Conservation (phyloP, 202 grass and related monocot species). For the Setaria italica region DNA sequence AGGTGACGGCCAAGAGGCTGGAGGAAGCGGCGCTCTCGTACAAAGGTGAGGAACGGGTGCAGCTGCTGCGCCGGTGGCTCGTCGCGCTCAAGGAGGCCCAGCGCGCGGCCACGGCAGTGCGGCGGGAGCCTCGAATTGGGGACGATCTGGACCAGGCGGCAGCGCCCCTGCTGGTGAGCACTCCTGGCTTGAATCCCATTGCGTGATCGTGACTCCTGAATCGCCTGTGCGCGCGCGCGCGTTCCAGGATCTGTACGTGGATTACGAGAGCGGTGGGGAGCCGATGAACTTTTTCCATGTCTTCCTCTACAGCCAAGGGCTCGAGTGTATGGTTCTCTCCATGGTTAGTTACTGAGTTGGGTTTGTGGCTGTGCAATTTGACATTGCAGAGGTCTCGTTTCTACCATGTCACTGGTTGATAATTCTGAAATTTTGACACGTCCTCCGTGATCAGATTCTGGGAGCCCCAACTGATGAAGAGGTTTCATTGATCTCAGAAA, state of each 20-base stretch:
- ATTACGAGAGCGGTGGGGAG: slow-evolving; percentile 68
- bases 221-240: slow-evolving; percentile 3
- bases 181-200: not conserved
- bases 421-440: slow-evolving; percentile 27
- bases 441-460: slow-evolving; percentile 71
- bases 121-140: slow-evolving; percentile 17
- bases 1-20: slow-evolving; percentile 75
- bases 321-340: slow-evolving; percentile 80
- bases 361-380: not conserved
- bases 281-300: slow-evolving; percentile 85
- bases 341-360: slow-evolving; percentile 58
- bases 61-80: slow-evolving; percentile 81
- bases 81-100: slow-evolving; percentile 71
- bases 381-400: not conserved
- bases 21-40: slow-evolving; percentile 79
- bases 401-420: slow-evolving; percentile 21
- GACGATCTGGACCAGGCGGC: slow-evolving; percentile 29
- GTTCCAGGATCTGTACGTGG: slow-evolving; percentile 84
- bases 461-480: slow-evolving; percentile 82
- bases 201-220: slow-evolving; percentile 9
- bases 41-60: slow-evolving; percentile 73
- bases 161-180: slow-evolving; percentile 38
- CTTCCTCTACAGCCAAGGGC: slow-evolving; percentile 84
- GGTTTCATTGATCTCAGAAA: slow-evolving; percentile 74
- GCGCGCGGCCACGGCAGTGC: slow-evolving; percentile 25